A percentile compares a stretch with the other conserved stretches of the same genome.
phyloP scores from a whole-genome alignment of 139 green algal species.

The Chlorella sp. region DNA sequence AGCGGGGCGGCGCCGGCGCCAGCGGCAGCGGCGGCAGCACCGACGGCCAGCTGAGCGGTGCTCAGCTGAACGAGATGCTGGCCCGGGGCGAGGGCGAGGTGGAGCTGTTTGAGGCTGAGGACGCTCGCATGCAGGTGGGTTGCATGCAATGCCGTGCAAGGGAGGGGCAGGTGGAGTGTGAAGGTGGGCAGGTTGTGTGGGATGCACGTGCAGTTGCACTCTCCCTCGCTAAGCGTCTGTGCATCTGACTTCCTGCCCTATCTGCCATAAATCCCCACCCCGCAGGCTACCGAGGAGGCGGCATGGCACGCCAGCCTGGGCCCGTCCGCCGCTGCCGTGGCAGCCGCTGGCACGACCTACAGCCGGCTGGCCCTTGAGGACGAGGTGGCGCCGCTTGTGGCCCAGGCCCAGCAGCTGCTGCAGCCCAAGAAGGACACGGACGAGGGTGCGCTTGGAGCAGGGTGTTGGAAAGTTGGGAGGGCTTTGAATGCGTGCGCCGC shows the following conservation, averaged over 20 bases:
- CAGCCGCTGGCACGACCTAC: conserved; percentile 3
- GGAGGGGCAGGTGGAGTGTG: background rate
- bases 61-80: conserved; percentile 59
- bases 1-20: background rate
- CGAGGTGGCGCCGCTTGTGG: conserved; percentile 15
- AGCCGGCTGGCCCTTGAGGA: conserved; percentile 5
- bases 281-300: background rate
- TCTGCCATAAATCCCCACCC: too few species aligned
- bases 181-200: too few species aligned
- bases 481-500: background rate
- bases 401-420: conserved; percentile 18
- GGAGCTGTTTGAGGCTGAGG: conserved; percentile 38
- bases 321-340: background rate
- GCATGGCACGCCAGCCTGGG: conserved; percentile 5
- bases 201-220: too few species aligned
- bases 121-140: conserved; percentile 19
- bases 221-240: too few species aligned
- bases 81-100: conserved; percentile 58
- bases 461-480: background rate
- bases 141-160: background rate
- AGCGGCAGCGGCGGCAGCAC: background rate
- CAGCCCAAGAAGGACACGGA: conserved; percentile 16
- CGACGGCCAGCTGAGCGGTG: background rate
- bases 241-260: too few species aligned
- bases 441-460: background rate